Conservation (phyloP, 2,329 filamentous ascomycete species). For the Microsporum audouinii region DNA sequence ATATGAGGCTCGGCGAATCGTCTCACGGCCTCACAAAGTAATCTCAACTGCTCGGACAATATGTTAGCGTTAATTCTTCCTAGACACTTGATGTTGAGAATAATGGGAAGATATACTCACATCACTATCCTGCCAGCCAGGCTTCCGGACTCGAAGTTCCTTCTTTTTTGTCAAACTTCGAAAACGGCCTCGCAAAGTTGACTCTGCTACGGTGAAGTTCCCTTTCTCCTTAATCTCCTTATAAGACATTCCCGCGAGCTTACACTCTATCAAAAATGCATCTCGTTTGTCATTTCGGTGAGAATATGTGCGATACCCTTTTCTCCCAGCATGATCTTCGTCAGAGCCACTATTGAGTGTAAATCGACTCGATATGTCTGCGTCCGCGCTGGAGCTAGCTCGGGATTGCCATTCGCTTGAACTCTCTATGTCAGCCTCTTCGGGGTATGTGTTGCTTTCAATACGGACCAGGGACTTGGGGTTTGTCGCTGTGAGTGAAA, state of each 20-base stretch:
- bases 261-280: constrained; percentile 31
- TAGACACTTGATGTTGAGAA: neutral
- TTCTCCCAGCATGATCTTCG: neutral
- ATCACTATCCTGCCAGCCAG: constrained; percentile 34
- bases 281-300: constrained; percentile 23
- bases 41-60: constrained; percentile 24
- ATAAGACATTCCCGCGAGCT: constrained; percentile 35
- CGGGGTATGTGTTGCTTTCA: neutral
- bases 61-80: neutral
- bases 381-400: neutral
- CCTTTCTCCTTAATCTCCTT: constrained; percentile 37
- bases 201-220: constrained; percentile 37
- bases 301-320: neutral
- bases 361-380: neutral
- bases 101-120: constrained; percentile 23
- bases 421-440: neutral
- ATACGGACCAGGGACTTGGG: neutral
- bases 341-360: neutral
- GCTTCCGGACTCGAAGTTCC: constrained; percentile 36
- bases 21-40: constrained; percentile 32
- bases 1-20: constrained; percentile 16
- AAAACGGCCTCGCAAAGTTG: constrained; percentile 38
- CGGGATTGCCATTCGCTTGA: neutral
- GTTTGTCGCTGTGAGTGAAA: neutral
- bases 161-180: constrained; percentile 37